Percentiles rank a stretch among this genome's conserved stretches.
Conservation (phyloP, 306 rosid species). For the Clitoria ternatea region DNA sequence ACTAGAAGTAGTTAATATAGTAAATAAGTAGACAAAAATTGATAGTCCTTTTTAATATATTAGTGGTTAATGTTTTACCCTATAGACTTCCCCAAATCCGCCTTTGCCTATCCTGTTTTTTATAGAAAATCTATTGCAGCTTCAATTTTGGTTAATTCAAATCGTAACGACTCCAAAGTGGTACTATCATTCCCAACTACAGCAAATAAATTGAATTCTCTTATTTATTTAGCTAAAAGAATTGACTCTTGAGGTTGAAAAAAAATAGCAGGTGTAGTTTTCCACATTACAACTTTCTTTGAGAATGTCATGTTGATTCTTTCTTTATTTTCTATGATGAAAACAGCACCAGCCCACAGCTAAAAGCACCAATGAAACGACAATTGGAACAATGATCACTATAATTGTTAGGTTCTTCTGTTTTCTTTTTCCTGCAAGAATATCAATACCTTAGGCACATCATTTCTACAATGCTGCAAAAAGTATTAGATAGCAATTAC, state of each 20-base stretch:
- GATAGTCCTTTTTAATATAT: background rate
- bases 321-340: constrained; percentile 16
- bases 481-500: background rate
- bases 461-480: background rate
- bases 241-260: background rate
- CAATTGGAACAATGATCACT: constrained; percentile 11
- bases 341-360: constrained; percentile 18
- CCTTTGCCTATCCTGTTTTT: constrained; percentile 53
- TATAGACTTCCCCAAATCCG: constrained; percentile 61
- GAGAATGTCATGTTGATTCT: constrained; percentile 32
- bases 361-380: constrained; percentile 17
- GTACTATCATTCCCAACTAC: constrained; percentile 29
- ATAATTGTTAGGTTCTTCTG: background rate
- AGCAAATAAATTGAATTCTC: background rate
- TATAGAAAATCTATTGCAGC: constrained; percentile 48
- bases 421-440: constrained; percentile 37
- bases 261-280: background rate
- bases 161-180: constrained; percentile 41
- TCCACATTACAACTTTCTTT: constrained; percentile 37
- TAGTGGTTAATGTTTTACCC: constrained; percentile 27
- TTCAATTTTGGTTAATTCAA: constrained; percentile 35
- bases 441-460: background rate
- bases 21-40: background rate
- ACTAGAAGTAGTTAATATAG: background rate
- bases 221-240: constrained; percentile 12